phyloP scores from a whole-genome alignment of 2,329 filamentous ascomycete species.

The Pyrenochaeta sp. region DNA sequence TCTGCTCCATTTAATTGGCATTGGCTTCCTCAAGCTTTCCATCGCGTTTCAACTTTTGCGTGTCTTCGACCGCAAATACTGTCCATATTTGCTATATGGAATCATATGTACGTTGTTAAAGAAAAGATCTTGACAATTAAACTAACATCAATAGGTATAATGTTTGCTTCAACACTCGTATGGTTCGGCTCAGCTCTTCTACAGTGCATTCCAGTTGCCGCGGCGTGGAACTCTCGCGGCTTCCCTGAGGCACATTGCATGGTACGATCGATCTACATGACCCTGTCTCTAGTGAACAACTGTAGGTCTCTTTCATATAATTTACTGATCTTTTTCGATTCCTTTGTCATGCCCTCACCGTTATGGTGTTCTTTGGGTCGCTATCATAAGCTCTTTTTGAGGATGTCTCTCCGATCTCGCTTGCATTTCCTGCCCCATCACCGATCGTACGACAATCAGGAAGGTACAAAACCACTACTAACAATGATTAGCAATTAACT shows the following conservation, averaged over 20 bases:
- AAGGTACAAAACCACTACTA: background rate
- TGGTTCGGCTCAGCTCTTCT: slow-evolving; percentile 57
- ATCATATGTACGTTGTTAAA: slow-evolving; percentile 49
- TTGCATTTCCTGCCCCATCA: no score
- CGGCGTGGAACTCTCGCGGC: slow-evolving; percentile 51
- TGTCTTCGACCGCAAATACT: slow-evolving; percentile 45
- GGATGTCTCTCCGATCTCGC: no score
- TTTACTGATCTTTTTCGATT: no score
- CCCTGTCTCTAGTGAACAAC: slow-evolving; percentile 57
- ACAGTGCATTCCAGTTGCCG: slow-evolving; percentile 55
- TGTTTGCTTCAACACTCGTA: slow-evolving; percentile 49
- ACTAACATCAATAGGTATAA: slow-evolving; percentile 18
- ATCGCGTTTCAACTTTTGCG: slow-evolving; percentile 56
- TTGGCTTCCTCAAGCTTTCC: slow-evolving; percentile 58
- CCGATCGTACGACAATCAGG: no score
- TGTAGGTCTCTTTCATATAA: no score
- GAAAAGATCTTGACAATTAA: background rate
- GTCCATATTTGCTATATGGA: slow-evolving; percentile 51
- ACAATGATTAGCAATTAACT: slow-evolving; percentile 4
- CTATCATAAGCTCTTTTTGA: no score
- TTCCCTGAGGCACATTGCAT: slow-evolving; percentile 16
- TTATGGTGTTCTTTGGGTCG: no score
- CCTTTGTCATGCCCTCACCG: no score
- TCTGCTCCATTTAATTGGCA: slow-evolving; percentile 54
- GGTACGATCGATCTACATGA: slow-evolving; percentile 51